Conservation (phyloP, 495 filamentous ascomycete genomes). For the Talaromyces liani region DNA sequence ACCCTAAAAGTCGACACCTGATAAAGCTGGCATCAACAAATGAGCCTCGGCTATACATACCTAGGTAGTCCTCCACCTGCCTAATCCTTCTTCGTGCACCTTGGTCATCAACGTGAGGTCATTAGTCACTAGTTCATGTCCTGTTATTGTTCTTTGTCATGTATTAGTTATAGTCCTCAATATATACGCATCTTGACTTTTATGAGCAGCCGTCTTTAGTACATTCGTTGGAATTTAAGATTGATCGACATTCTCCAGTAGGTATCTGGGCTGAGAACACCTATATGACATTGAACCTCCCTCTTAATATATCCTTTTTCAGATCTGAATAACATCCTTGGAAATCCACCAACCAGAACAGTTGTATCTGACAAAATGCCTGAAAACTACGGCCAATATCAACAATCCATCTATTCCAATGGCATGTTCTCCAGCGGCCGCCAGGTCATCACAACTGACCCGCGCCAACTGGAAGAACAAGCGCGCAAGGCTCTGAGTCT, state of each 20-base stretch:
- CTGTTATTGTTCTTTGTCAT: too few relatives aligned
- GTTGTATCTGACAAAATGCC: slow-evolving; percentile 20
- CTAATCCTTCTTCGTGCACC: not conserved
- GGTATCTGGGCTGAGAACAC: not conserved
- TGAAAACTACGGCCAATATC: slow-evolving; percentile 37
- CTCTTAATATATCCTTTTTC: not conserved
- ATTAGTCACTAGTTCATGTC: not conserved
- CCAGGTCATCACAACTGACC: slow-evolving; percentile 53
- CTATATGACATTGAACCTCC: not conserved
- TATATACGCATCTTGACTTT: too few relatives aligned
- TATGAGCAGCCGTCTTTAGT: not conserved
- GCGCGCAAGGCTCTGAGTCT: slow-evolving; percentile 40
- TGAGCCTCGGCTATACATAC: not conserved
- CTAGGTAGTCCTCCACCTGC: not conserved
- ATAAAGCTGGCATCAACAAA: not conserved
- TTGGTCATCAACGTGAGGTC: not conserved
- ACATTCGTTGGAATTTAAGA: not conserved
- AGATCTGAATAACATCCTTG: too few relatives aligned
- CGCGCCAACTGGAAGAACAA: slow-evolving; percentile 50
- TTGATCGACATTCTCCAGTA: not conserved
- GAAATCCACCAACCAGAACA: too few relatives aligned
- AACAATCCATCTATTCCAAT: slow-evolving; percentile 41
- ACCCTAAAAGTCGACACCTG: not conserved
- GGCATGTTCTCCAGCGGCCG: slow-evolving; percentile 39
- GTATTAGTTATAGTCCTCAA: not conserved